These are phyloP conservation scores for Sugiyamaella sp. DNA, from an alignment of 1,139 yeast species.

Conservation along the genomic window DNA sequence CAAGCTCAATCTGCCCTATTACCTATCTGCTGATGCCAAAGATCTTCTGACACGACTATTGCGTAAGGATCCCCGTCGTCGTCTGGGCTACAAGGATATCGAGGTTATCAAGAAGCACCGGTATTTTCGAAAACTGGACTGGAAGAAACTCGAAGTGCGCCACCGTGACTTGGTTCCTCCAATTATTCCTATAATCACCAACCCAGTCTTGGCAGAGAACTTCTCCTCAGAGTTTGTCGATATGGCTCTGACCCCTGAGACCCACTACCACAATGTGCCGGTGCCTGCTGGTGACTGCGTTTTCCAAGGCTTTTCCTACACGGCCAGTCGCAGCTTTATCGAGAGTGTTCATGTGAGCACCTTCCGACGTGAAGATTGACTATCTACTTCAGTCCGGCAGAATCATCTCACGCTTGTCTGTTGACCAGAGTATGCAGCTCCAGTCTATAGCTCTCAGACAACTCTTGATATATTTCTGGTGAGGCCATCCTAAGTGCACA, in stretches of 20 bases:
- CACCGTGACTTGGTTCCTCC: constrained; percentile 63
- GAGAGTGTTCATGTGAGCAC: constrained; percentile 26
- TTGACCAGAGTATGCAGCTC: too few species aligned
- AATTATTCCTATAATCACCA: constrained; percentile 80
- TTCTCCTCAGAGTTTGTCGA: constrained; percentile 87
- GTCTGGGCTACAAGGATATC: constrained; percentile 69
- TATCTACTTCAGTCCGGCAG: too few species aligned
- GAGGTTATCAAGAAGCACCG: constrained; percentile 70
- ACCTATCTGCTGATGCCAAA: constrained; percentile 81
- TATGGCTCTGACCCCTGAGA: constrained; percentile 51
- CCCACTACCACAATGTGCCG: constrained; percentile 27
- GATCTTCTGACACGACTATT: constrained; percentile 74
- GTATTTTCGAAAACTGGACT: constrained; percentile 77
- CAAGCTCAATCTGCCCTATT: constrained; percentile 73
- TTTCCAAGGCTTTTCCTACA: constrained; percentile 42
- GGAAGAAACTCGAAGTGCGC: constrained; percentile 64
- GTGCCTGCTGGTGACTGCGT: constrained; percentile 23
- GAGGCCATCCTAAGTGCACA: too few species aligned
- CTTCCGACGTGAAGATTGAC: background rate
- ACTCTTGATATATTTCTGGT: too few species aligned
- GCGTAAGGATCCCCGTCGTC: constrained; percentile 71
- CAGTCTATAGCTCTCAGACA: too few species aligned
- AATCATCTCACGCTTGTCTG: too few species aligned
- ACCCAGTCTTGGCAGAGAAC: constrained; percentile 87
- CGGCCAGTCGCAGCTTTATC: constrained; percentile 40